Percentiles rank a stretch among this genome's conserved stretches.
Conservation (phyloP, 768 basidiomycete genomes). For the Boletales sp. region DNA sequence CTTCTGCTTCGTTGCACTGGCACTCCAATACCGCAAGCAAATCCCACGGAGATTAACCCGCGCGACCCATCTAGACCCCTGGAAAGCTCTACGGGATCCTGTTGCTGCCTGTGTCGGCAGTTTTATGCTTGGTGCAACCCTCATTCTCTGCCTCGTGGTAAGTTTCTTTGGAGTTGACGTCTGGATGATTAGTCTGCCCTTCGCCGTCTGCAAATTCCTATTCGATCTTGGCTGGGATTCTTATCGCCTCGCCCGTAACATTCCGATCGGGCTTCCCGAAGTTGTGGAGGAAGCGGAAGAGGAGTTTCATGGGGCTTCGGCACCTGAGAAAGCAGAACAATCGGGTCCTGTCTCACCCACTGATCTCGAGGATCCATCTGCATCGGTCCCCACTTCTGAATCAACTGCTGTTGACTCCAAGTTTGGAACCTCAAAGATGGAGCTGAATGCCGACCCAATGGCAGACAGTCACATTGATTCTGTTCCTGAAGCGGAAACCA, state of each 20-base stretch:
- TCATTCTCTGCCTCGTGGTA: conserved; percentile 71
- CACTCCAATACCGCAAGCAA: conserved; percentile 54
- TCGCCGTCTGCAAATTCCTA: conserved; percentile 66
- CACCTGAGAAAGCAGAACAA: not conserved
- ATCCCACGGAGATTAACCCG: conserved; percentile 46
- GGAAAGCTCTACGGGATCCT: conserved; percentile 68
- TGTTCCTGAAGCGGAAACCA: no score
- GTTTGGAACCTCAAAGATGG: not conserved
- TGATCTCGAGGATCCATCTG: not conserved
- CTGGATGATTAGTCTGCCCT: conserved; percentile 82
- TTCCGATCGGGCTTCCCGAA: conserved; percentile 22
- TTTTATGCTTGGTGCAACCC: conserved; percentile 58
- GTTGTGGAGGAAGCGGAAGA: conserved; percentile 2
- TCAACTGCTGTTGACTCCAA: not conserved
- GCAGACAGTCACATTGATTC: no score
- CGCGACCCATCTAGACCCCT: conserved; percentile 42
- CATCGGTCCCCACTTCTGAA: conserved; percentile 3
- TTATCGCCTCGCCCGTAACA: conserved; percentile 26
- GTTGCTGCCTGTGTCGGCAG: conserved; percentile 72
- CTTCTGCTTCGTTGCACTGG: conserved; percentile 59
- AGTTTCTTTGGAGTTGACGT: conserved; percentile 76
- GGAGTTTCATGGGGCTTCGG: not conserved
- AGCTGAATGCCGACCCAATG: not conserved
- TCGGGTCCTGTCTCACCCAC: not conserved
- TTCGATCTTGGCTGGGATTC: conserved; percentile 64